Conservation (phyloP, 352 stramenopile species). For the Globisporangium orthogonon region DNA sequence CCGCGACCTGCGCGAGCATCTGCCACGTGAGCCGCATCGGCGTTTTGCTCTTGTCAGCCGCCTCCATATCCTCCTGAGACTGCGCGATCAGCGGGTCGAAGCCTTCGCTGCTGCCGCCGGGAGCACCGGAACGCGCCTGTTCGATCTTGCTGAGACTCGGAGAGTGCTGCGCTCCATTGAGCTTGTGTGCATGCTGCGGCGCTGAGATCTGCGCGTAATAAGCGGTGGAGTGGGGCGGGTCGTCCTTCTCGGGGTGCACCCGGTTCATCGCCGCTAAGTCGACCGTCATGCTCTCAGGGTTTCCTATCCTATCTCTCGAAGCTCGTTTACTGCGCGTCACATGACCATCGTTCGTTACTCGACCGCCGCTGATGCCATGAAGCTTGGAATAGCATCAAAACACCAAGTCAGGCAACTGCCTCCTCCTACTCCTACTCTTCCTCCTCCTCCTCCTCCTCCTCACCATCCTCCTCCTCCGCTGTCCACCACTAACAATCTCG, state of each 20-base stretch:
- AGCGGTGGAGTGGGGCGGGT: slow-evolving; percentile 1
- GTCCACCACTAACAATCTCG: too few relatives aligned
- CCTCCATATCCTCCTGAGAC: neutral
- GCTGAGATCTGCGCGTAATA: slow-evolving; percentile 6
- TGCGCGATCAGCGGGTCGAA: slow-evolving; percentile 7
- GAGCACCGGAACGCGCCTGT: neutral
- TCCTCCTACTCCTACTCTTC: too few relatives aligned
- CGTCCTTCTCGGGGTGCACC: slow-evolving; percentile 12
- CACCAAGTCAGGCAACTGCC: too few relatives aligned
- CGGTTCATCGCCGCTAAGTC: slow-evolving; percentile 8
- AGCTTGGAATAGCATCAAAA: too few relatives aligned
- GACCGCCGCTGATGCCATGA: too few relatives aligned
- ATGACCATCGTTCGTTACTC: too few relatives aligned
- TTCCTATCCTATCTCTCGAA: neutral
- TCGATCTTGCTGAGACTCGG: slow-evolving; percentile 11
- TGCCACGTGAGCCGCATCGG: slow-evolving; percentile 15
- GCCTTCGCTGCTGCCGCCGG: neutral
- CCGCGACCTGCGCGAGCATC: slow-evolving; percentile 18
- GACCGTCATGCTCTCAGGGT: neutral
- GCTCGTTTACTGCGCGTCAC: too few relatives aligned
- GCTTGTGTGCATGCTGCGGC: neutral
- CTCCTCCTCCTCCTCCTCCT: too few relatives aligned
- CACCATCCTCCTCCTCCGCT: too few relatives aligned
- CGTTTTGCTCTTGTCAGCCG: neutral
- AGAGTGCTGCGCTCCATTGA: neutral